Percentiles rank a stretch among this genome's conserved stretches.
Conservation (phyloP, 164 flowering plant genomes). For the Magnolia changhungtana region DNA sequence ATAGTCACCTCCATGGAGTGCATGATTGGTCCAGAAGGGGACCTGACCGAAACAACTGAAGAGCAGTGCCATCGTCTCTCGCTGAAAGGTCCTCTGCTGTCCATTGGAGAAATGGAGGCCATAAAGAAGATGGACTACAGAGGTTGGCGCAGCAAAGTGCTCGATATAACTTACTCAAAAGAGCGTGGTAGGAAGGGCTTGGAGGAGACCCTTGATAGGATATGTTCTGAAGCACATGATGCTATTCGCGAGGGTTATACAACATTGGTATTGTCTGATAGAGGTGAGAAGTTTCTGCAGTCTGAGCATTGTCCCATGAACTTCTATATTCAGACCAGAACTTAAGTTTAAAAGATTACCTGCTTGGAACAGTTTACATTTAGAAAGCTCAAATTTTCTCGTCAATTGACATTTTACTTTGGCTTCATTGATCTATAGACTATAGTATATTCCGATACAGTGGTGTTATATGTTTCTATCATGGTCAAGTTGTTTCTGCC, state of each 20-base stretch:
- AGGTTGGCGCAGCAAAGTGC: slow-evolving; percentile 92
- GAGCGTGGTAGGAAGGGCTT: slow-evolving; percentile 77
- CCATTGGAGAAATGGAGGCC: slow-evolving; percentile 87
- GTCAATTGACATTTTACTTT: background rate
- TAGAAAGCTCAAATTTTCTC: background rate
- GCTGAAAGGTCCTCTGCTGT: slow-evolving; percentile 80
- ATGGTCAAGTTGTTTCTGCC: background rate
- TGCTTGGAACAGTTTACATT: no score
- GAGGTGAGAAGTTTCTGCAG: slow-evolving; percentile 53
- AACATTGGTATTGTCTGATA: slow-evolving; percentile 82
- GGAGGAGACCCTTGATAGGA: slow-evolving; percentile 88
- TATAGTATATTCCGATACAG: background rate
- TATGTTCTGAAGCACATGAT: slow-evolving; percentile 76
- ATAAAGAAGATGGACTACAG: slow-evolving; percentile 86
- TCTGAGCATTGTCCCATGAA: background rate
- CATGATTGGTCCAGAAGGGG: slow-evolving; percentile 99
- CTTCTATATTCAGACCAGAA: background rate
- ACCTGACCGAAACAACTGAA: slow-evolving; percentile 91
- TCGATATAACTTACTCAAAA: slow-evolving; percentile 86
- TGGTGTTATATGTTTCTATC: background rate
- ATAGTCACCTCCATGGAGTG: slow-evolving; percentile 98
- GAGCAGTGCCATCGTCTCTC: slow-evolving; percentile 94
- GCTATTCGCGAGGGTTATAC: slow-evolving; percentile 93
- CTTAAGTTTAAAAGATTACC: background rate
- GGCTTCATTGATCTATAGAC: background rate